Evolutionary conservation across 225 moss, liverwort and hornwort species (phyloP).

Genomic region (Neckera pumila): DNA sequence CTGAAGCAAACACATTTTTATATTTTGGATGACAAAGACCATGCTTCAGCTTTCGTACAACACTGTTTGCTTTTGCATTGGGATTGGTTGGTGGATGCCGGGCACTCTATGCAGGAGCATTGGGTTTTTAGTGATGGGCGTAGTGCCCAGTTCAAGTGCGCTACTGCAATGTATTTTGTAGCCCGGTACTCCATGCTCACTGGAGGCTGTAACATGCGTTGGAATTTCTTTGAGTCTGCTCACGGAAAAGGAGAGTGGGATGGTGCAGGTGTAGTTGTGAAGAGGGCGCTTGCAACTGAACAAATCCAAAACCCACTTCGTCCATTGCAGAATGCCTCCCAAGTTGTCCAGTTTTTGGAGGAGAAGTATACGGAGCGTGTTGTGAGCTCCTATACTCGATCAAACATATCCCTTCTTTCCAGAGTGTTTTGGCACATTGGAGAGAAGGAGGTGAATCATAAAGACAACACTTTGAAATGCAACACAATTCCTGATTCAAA

Average conservation of each 20-base stretch:
- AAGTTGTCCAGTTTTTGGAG: not conserved
- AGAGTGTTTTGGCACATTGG: not conserved
- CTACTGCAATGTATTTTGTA: not conserved
- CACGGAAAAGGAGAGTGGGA: not conserved
- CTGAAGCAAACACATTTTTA: too few species aligned
- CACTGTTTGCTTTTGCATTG: not conserved
- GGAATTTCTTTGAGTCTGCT: not conserved
- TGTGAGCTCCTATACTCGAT: not conserved
- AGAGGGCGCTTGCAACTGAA: not conserved
- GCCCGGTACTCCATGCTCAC: not conserved
- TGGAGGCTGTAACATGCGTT: not conserved
- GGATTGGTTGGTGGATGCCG: not conserved
- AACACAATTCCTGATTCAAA: too few species aligned
- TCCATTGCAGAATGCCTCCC: not conserved
- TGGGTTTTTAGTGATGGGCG: not conserved
- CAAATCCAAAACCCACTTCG: not conserved
- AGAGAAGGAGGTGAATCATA: too few species aligned
- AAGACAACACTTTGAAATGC: too few species aligned
- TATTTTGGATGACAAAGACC: not conserved
- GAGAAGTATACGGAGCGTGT: not conserved
- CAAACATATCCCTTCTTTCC: not conserved
- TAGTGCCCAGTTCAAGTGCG: not conserved
- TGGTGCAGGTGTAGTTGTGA: not conserved
- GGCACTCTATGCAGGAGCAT: not conserved
- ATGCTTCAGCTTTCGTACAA: not conserved